These are phyloP conservation scores for Crepidotus variabilis DNA, from an alignment of 768 basidiomycete species.

Conservation along the genomic window DNA sequence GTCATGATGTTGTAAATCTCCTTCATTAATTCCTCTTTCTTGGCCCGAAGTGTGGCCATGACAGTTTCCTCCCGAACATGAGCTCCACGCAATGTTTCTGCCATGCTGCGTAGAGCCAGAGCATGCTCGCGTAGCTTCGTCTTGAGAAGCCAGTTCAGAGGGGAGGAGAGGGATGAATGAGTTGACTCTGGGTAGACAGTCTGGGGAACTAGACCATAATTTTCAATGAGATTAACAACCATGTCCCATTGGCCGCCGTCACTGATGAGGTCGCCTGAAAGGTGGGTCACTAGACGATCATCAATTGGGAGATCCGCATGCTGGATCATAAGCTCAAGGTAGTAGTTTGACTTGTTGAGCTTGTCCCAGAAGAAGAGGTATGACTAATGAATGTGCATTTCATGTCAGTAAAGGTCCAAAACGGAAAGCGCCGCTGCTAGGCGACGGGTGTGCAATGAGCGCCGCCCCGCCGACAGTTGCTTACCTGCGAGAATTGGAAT, in stretches of 20 bases:
- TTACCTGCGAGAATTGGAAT: constrained; percentile 87
- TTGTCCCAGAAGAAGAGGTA: constrained; percentile 98
- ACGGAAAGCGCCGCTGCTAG: too few species aligned
- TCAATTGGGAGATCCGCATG: constrained; percentile 77
- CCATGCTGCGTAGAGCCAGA: constrained; percentile 69
- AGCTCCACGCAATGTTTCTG: constrained; percentile 47
- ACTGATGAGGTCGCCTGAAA: constrained; percentile 73
- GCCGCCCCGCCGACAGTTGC: constrained; percentile 6
- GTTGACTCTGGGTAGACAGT: constrained; percentile 78
- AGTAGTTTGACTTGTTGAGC: constrained; percentile 91
- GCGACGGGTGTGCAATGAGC: too few species aligned
- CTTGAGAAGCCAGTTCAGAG: constrained; percentile 78
- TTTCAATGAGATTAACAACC: constrained; percentile 57
- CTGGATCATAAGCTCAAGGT: constrained; percentile 84
- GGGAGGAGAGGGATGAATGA: constrained; percentile 70
- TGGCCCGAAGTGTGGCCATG: constrained; percentile 57
- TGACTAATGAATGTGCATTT: constrained; percentile 36
- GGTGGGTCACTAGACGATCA: constrained; percentile 75
- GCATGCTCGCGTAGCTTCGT: constrained; percentile 91
- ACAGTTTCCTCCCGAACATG: constrained; percentile 44
- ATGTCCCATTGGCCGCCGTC: constrained; percentile 98
- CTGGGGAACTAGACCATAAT: constrained; percentile 87
- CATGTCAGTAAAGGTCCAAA: neutral
- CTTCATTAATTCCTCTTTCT: constrained; percentile 83
- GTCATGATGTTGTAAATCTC: constrained; percentile 84